Conservation (phyloP, 345 rosid species). For the Turritis glabra region DNA sequence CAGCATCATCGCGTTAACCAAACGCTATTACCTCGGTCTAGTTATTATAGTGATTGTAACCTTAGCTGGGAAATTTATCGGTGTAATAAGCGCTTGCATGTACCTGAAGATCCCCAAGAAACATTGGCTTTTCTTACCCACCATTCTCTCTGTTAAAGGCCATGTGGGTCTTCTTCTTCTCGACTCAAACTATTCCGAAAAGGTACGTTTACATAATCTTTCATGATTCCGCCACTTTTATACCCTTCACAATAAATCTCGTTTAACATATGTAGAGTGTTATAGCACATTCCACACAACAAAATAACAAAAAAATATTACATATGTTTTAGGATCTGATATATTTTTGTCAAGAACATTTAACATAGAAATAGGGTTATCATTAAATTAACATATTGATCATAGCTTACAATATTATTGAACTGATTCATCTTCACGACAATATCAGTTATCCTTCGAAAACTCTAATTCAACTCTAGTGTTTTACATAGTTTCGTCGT, state of each 20-base stretch:
- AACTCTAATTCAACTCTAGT: too few relatives aligned
- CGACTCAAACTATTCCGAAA: conserved; percentile 3
- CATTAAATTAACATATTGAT: neutral
- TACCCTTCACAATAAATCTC: neutral
- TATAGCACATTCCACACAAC: too few relatives aligned
- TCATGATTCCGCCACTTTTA: neutral
- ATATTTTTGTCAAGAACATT: neutral
- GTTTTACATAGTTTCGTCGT: too few relatives aligned
- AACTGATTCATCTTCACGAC: neutral
- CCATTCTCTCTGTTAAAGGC: conserved; percentile 74
- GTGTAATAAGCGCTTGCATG: conserved; percentile 58
- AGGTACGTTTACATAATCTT: conserved; percentile 20
- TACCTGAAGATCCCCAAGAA: conserved; percentile 56
- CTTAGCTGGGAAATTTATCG: conserved; percentile 52
- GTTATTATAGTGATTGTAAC: conserved; percentile 46
- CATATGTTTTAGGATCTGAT: neutral
- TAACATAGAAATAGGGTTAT: neutral
- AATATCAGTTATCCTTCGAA: too few relatives aligned
- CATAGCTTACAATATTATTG: neutral
- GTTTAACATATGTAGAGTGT: neutral
- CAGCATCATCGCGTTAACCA: conserved; percentile 28
- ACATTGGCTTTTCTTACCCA: conserved; percentile 53
- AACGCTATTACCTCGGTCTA: conserved; percentile 30
- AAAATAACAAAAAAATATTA: too few relatives aligned
- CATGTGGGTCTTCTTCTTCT: conserved; percentile 63